Evolutionary conservation across 192 early-diverging fungal genomes (phyloP), one percentile per base, ranked within the genome.

Genomic region (Dissophora ornata): DNA sequence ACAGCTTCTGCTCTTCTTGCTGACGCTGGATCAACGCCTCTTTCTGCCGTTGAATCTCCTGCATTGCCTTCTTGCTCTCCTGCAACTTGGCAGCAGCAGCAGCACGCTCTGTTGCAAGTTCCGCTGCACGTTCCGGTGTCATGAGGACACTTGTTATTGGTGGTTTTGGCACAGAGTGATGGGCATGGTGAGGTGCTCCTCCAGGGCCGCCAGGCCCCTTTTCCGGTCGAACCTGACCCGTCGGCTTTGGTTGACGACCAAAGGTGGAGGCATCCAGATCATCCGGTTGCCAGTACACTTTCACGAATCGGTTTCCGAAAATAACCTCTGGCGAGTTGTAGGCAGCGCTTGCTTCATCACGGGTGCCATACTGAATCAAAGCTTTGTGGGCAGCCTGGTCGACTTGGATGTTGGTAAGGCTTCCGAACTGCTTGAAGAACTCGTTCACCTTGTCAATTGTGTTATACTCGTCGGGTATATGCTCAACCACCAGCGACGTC

Each of bases 221-320:
- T 18, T 75, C 59, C n/a, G 61, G 70, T 29, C 70, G 71, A 41
- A 82, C 59, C 36, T 59, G 61, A 1, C 62, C 74, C n/a, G 60
- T 61, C 32, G 62, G 73, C 32, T 81, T 81, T 11, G 68, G 58
- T 46, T 68, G 55, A 29, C 62, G 45, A 15, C 55, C 67, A 21
- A 69, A 54, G 25, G 57, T 68, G 3, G 55, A 54, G 10, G 62
- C 66, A 33, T 80, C 62, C 21, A 75, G 22, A 10, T 86, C 85
- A 33, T 80, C 83, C 12, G 82, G 82, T 32, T 87, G 79, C 90
- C 92, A 95, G 71, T 86, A 95, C n/a, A 95, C 88, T 59, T 92
- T 92, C 47, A 95, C 93, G 63, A 95, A 95, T 22, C 94, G 87
- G 70, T 95, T 95, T 19, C 84, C 90, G 81, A 95, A 95, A 34